Evolutionary conservation across 2,329 filamentous ascomycete genomes (phyloP).

Genomic region (Aureobasidium sp.): DNA sequence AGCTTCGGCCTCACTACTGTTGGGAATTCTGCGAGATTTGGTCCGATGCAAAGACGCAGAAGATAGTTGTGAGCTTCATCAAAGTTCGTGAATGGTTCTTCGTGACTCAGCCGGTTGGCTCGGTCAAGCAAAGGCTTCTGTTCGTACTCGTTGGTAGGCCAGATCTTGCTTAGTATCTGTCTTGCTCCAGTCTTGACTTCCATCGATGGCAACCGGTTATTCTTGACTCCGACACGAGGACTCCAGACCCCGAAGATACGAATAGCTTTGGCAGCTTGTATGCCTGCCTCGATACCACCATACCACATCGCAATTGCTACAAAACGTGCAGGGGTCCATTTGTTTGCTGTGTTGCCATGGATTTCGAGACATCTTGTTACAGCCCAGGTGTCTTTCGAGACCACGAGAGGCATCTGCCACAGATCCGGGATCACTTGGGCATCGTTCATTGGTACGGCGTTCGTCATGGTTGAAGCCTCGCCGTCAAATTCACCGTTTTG

Average conservation of each 20-base stretch:
- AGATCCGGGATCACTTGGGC: neutral
- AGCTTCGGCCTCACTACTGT: neutral
- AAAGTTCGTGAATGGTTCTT: neutral
- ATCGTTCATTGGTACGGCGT: neutral
- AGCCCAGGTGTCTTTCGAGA: neutral
- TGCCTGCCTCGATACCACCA: neutral
- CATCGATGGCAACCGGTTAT: neutral
- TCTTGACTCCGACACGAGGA: neutral
- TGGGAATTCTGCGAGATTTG: neutral
- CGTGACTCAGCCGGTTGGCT: neutral
- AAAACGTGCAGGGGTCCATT: neutral
- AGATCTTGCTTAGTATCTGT: neutral
- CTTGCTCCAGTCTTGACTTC: neutral
- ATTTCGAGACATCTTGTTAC: neutral
- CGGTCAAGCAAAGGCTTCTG: neutral
- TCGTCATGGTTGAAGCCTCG: neutral
- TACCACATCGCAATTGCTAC: neutral
- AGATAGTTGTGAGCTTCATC: neutral
- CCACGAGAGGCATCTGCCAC: neutral
- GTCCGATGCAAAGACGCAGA: neutral
- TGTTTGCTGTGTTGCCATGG: neutral
- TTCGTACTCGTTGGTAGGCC: neutral
- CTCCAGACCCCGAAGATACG: neutral
- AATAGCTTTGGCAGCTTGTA: neutral
- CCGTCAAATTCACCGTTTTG: neutral